phyloP scores from a whole-genome alignment of 1,284 basidiomycete species.

The Puccinia triticina region DNA sequence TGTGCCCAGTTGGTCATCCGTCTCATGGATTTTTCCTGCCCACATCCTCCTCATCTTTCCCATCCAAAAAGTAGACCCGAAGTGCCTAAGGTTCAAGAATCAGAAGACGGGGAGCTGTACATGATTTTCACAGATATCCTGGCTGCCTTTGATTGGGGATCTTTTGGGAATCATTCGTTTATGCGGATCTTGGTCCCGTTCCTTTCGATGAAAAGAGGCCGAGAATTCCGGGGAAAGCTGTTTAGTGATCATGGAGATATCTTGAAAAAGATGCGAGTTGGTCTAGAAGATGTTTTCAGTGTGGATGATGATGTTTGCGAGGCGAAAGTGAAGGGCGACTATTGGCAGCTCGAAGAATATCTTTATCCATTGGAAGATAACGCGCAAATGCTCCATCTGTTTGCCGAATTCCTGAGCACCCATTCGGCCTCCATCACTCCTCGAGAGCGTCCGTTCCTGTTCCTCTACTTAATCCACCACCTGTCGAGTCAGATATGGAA shows the following conservation, averaged over 20 bases:
- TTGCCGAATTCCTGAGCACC: constrained; percentile 10
- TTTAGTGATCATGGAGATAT: constrained; percentile 43
- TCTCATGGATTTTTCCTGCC: constrained; percentile 27
- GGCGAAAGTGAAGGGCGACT: neutral
- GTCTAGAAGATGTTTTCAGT: neutral
- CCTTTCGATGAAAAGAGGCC: constrained; percentile 33
- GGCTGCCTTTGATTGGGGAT: constrained; percentile 35
- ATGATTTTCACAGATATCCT: constrained; percentile 40
- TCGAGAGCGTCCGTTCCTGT: constrained; percentile 22
- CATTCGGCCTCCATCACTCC: neutral
- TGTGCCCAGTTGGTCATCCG: constrained; percentile 27
- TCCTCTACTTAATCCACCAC: constrained; percentile 42
- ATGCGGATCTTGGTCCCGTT: constrained; percentile 40
- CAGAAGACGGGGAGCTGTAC: constrained; percentile 37
- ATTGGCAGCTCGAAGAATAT: constrained; percentile 5
- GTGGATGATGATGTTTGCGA: neutral
- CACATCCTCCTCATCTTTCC: neutral
- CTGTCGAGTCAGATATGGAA: constrained; percentile 38
- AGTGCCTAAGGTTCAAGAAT: constrained; percentile 9
- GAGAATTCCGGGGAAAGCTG: constrained; percentile 29
- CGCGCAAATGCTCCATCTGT: constrained; percentile 31
- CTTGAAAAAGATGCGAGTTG: constrained; percentile 22
- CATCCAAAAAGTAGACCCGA: neutral
- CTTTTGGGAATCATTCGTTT: constrained; percentile 24
- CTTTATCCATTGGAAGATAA: constrained; percentile 28